Percentiles rank a stretch among this genome's conserved stretches.
phyloP scores from a whole-genome alignment of 768 basidiomycete species.

The Serpula lacrymans region DNA sequence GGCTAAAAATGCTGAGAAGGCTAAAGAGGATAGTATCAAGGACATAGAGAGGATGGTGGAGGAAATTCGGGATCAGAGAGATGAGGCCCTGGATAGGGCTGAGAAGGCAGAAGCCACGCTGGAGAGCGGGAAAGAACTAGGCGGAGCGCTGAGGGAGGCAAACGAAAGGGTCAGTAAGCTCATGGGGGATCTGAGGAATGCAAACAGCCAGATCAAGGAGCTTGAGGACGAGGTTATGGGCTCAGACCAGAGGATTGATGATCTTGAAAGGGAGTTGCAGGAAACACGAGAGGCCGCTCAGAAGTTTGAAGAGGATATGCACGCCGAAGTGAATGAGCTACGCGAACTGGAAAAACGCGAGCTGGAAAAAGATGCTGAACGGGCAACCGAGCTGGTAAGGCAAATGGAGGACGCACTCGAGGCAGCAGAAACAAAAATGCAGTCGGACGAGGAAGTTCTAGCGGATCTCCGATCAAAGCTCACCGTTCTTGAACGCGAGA shows the following conservation, averaged over 20 bases:
- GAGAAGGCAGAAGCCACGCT: conserved; percentile 63
- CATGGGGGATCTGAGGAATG: conserved; percentile 56
- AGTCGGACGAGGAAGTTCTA: conserved; percentile 53
- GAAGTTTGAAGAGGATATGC: conserved; percentile 37
- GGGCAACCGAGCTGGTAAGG: conserved; percentile 51
- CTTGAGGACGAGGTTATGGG: conserved; percentile 59
- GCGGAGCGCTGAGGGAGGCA: conserved; percentile 61
- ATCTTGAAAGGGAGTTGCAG: conserved; percentile 54
- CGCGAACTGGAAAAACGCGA: conserved; percentile 47
- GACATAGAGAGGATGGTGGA: conserved; percentile 45
- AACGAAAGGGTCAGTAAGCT: conserved; percentile 56
- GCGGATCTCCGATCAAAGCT: conserved; percentile 50
- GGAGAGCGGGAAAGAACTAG: conserved; percentile 64
- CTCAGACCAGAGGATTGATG: conserved; percentile 49
- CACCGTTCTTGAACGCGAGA: conserved; percentile 55
- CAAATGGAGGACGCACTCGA: conserved; percentile 78
- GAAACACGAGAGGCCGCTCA: conserved; percentile 46
- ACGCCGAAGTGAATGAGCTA: conserved; percentile 36
- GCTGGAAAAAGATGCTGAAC: conserved; percentile 49
- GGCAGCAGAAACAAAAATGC: conserved; percentile 70
- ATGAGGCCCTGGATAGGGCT: conserved; percentile 55
- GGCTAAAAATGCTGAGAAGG: conserved; percentile 36
- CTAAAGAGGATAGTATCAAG: conserved; percentile 36
- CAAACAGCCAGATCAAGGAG: conserved; percentile 55
- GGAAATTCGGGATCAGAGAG: conserved; percentile 48